A percentile compares a stretch with the other conserved stretches of the same genome.
Conservation (phyloP, 202 grass and related monocot genomes). For the Eragrostis tef region DNA sequence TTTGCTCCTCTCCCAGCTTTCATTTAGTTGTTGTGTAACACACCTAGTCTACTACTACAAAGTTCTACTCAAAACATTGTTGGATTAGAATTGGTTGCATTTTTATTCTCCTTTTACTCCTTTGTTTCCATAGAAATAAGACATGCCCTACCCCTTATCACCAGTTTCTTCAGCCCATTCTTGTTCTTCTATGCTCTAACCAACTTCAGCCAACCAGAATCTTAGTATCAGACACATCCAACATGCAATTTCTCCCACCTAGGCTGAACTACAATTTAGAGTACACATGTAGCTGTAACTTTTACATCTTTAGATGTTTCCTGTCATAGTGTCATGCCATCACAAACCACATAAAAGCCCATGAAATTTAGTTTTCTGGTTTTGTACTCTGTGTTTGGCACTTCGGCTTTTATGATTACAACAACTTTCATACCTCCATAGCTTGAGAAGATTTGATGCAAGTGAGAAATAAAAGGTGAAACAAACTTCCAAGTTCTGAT, state of each 20-base stretch:
- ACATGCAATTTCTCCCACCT: conserved; percentile 26
- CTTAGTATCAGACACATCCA: not conserved
- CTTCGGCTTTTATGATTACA: not conserved
- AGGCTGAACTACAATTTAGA: conserved; percentile 18
- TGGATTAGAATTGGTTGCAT: conserved; percentile 25
- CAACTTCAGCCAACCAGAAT: not conserved
- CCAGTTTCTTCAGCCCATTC: conserved; percentile 20
- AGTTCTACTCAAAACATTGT: not conserved
- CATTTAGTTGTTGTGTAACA: conserved; percentile 9
- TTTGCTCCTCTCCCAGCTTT: not conserved
- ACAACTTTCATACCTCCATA: not conserved
- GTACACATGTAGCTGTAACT: not conserved
- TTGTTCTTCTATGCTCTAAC: conserved; percentile 19
- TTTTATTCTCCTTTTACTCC: not conserved
- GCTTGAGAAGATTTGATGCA: conserved; percentile 15
- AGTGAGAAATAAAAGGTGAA: not conserved
- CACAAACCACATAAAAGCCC: not conserved
- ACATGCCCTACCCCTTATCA: not conserved
- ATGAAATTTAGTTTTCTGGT: not conserved
- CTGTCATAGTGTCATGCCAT: conserved; percentile 1
- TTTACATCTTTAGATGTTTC: not conserved
- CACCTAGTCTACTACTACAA: conserved; percentile 13
- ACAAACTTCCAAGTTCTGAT: conserved; percentile 26
- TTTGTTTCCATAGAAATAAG: not conserved
- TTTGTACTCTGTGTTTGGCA: not conserved